Conservation (phyloP, 305 asterid species). For the Fraxinus sp. region DNA sequence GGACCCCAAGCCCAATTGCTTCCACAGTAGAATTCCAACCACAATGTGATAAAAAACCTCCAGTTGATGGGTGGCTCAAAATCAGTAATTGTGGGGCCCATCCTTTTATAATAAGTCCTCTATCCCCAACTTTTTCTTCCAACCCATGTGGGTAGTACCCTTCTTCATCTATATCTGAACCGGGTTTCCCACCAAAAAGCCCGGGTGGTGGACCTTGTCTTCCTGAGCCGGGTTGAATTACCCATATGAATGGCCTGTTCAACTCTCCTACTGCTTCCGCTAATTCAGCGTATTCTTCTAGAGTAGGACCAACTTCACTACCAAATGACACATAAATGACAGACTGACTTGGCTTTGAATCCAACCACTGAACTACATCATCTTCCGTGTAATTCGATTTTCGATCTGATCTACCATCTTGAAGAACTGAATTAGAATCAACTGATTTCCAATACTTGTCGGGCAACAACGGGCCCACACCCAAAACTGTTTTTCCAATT, state of each 20-base stretch:
- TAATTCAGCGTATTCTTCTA: conserved; percentile 55
- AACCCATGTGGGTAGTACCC: conserved; percentile 54
- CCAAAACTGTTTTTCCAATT: conserved; percentile 37
- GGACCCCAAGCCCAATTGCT: conserved; percentile 56
- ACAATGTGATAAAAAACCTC: conserved; percentile 64
- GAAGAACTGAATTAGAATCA: conserved; percentile 29
- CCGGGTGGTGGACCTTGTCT: conserved; percentile 39
- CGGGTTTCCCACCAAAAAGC: conserved; percentile 31
- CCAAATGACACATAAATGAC: conserved; percentile 72
- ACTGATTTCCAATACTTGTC: conserved; percentile 49
- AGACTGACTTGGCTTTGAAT: conserved; percentile 47
- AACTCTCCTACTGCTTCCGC: conserved; percentile 51
- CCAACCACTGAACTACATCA: conserved; percentile 62
- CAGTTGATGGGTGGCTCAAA: conserved; percentile 54
- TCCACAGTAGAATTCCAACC: conserved; percentile 79
- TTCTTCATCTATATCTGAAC: conserved; percentile 35
- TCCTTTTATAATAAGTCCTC: conserved; percentile 64
- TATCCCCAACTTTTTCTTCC: conserved; percentile 39
- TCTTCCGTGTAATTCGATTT: conserved; percentile 60
- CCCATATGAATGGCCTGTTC: conserved; percentile 58
- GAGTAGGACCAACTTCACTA: conserved; percentile 65
- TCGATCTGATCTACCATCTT: conserved; percentile 42
- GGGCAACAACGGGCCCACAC: conserved; percentile 60
- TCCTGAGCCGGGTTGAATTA: conserved; percentile 61
- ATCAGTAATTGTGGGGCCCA: conserved; percentile 76